These are phyloP conservation scores for Lasiosphaeria miniovina DNA, from an alignment of 495 filamentous ascomycete species.

Conservation along the genomic window DNA sequence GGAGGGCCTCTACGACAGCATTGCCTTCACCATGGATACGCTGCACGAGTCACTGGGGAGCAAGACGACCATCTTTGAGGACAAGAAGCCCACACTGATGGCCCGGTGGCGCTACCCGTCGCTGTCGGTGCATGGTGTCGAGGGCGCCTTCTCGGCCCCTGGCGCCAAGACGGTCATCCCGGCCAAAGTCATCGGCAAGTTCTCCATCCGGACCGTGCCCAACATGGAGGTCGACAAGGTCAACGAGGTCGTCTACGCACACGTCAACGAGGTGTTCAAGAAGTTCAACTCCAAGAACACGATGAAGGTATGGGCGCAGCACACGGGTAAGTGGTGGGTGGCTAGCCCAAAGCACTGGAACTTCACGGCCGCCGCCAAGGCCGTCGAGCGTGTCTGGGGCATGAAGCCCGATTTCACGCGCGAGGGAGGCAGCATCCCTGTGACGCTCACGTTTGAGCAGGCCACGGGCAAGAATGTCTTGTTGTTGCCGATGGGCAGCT, in stretches of 20 bases:
- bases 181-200: conserved; percentile 95
- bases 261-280: conserved; percentile 74
- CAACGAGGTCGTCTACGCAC: conserved; percentile 74
- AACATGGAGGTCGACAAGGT: conserved; percentile 93
- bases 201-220: conserved; percentile 94
- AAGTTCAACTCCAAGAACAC: conserved; percentile 89
- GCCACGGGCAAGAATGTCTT: conserved; percentile 98
- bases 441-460: conserved; percentile 96
- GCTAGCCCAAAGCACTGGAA: conserved; percentile 98
- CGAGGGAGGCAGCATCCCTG: conserved; percentile 94
- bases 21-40: conserved; percentile 93
- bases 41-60: conserved; percentile 86
- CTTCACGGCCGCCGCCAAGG: conserved; percentile 88
- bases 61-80: conserved; percentile 76
- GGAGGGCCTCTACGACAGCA: conserved; percentile 74
- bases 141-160: conserved; percentile 89
- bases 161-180: conserved; percentile 99
- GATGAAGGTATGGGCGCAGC: conserved; percentile 72
- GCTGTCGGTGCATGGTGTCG: conserved; percentile 92
- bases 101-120: conserved; percentile 92
- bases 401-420: conserved; percentile 92
- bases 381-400: conserved; percentile 86
- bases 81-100: conserved; percentile 90
- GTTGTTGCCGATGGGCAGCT: conserved; percentile 92
- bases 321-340: conserved; percentile 98